These are phyloP conservation scores for Lecanoromycetidae sp. DNA, from an alignment of 2,329 filamentous ascomycete genomes.

Conservation along the genomic window DNA sequence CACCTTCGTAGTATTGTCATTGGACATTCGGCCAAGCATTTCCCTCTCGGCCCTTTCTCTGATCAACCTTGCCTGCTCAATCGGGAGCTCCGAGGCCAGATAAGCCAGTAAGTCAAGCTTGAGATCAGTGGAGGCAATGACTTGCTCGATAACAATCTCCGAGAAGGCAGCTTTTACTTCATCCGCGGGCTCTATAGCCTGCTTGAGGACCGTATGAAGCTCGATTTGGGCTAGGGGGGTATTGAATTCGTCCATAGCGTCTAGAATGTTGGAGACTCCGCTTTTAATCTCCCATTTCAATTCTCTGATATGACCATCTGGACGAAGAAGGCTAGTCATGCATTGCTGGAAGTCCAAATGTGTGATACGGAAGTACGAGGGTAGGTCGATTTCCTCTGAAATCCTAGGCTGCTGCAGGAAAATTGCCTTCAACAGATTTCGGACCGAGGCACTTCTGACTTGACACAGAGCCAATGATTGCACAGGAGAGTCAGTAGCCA, in stretches of 20 bases:
- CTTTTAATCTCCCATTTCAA: no score
- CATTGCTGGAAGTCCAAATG: no score
- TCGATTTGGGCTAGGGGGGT: conserved; percentile 33
- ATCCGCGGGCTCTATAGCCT: conserved; percentile 21
- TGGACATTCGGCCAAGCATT: not conserved
- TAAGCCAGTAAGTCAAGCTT: conserved; percentile 14
- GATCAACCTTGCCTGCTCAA: conserved; percentile 1
- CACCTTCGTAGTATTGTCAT: not conserved
- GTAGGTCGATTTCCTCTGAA: not conserved
- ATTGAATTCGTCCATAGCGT: conserved; percentile 28
- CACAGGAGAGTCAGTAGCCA: not conserved
- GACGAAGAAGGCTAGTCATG: no score
- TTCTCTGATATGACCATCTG: no score
- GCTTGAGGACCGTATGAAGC: conserved; percentile 30
- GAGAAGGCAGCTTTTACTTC: conserved; percentile 21
- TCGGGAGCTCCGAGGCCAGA: conserved; percentile 4
- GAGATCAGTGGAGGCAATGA: conserved; percentile 11
- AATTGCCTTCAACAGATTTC: not conserved
- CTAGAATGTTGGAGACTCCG: not conserved
- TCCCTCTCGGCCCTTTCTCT: conserved; percentile 7
- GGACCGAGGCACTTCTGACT: not conserved
- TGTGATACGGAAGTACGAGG: no score
- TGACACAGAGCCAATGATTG: not conserved
- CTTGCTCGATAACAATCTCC: conserved; percentile 12
- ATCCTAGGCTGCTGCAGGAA: not conserved